A percentile compares a stretch with the other conserved stretches of the same genome.
These are phyloP conservation scores for Carex scoparia DNA, from an alignment of 176 grass and related monocot species.

Conservation along the genomic window DNA sequence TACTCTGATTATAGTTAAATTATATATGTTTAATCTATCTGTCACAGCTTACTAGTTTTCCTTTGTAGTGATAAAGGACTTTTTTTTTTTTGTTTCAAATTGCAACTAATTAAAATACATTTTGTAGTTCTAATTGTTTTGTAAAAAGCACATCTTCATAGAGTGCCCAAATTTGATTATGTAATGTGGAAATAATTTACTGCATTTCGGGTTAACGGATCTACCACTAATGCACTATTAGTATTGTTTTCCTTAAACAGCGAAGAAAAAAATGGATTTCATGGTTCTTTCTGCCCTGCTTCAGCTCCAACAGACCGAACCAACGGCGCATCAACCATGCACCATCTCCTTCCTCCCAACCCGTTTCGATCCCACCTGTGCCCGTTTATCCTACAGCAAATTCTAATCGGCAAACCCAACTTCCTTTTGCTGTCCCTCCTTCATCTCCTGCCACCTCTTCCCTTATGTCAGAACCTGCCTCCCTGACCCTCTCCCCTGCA, in stretches of 20 bases:
- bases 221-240: neutral
- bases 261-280: slow-evolving; percentile 46
- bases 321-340: slow-evolving; percentile 24
- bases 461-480: slow-evolving; percentile 39
- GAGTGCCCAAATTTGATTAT: neutral
- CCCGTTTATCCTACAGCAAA: neutral
- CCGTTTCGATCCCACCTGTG: neutral
- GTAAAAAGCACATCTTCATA: neutral
- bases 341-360: slow-evolving; percentile 1
- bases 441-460: slow-evolving; percentile 50
- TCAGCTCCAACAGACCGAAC: slow-evolving; percentile 31
- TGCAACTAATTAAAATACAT: neutral
- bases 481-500: slow-evolving; percentile 31
- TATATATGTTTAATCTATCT: neutral
- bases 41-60: neutral
- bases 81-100: neutral
- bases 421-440: slow-evolving; percentile 48
- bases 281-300: slow-evolving; percentile 20
- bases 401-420: slow-evolving; percentile 21
- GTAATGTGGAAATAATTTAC: neutral
- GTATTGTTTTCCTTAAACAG: neutral
- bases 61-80: neutral
- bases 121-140: neutral
- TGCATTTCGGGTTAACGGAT: neutral
- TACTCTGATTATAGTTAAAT: neutral